Percentiles rank a stretch among this genome's conserved stretches.
phyloP scores from a whole-genome alignment of 441 rosid species.

The Eruca vesicaria region DNA sequence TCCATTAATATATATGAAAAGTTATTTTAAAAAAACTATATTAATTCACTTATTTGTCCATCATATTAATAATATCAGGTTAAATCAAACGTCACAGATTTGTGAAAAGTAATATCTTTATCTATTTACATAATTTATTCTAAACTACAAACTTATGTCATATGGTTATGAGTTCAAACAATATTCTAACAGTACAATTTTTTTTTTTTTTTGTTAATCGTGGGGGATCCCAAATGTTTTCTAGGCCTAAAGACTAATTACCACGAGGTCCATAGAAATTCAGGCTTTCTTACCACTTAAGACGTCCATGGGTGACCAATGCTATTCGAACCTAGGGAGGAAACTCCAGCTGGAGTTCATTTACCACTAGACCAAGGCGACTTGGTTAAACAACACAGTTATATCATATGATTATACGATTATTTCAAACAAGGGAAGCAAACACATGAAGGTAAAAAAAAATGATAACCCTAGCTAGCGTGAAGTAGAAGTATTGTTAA shows the following conservation, averaged over 20 bases:
- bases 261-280: too few relatives aligned
- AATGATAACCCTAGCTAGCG: background rate
- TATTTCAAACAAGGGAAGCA: background rate
- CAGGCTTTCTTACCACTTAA: too few relatives aligned
- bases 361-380: too few relatives aligned
- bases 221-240: too few relatives aligned
- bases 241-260: too few relatives aligned
- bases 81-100: background rate
- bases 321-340: too few relatives aligned
- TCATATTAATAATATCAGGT: background rate
- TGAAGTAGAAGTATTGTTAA: slow-evolving; percentile 12
- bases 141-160: background rate
- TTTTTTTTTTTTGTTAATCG: too few relatives aligned
- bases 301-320: too few relatives aligned
- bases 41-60: background rate
- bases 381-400: too few relatives aligned
- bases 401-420: background rate
- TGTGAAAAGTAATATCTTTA: background rate
- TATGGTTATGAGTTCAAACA: background rate
- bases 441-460: background rate
- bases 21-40: background rate
- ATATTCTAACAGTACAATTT: background rate
- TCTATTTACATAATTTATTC: background rate
- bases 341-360: too few relatives aligned
- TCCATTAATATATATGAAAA: too few relatives aligned